These are phyloP conservation scores for Golubevia pallescens DNA, from an alignment of 1,284 basidiomycete species.

Conservation along the genomic window DNA sequence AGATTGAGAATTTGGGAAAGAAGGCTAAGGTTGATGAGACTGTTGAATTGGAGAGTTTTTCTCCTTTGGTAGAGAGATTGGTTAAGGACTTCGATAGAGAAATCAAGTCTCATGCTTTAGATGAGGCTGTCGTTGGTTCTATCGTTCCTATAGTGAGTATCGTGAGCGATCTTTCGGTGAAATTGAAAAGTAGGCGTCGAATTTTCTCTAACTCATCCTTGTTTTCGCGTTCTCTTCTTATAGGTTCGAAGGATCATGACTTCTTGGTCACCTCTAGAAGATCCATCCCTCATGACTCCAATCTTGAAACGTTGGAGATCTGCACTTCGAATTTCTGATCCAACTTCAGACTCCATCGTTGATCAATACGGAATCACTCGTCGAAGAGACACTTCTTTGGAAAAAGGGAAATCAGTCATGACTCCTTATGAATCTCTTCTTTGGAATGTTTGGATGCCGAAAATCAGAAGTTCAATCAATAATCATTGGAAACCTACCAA, in stretches of 20 bases:
- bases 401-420: conserved; percentile 69
- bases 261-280: too few species aligned
- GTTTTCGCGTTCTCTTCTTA: not conserved
- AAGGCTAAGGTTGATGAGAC: conserved; percentile 1
- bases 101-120: conserved; percentile 16
- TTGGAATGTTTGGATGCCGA: conserved; percentile 94
- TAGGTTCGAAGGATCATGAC: too few species aligned
- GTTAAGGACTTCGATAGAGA: conserved; percentile 11
- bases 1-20: conserved; percentile 5
- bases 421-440: conserved; percentile 91
- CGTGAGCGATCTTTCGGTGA: too few species aligned
- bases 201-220: not conserved
- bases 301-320: too few species aligned
- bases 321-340: too few species aligned
- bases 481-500: conserved; percentile 85
- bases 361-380: too few species aligned
- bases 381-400: too few species aligned
- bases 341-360: too few species aligned
- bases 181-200: too few species aligned
- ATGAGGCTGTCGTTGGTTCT: not conserved
- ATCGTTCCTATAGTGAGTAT: not conserved
- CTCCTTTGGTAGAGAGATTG: conserved; percentile 17
- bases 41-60: conserved; percentile 16
- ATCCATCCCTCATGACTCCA: too few species aligned
- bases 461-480: conserved; percentile 86